Conservation (phyloP, 129 eudicot genomes). For the Helianthus annuus region DNA sequence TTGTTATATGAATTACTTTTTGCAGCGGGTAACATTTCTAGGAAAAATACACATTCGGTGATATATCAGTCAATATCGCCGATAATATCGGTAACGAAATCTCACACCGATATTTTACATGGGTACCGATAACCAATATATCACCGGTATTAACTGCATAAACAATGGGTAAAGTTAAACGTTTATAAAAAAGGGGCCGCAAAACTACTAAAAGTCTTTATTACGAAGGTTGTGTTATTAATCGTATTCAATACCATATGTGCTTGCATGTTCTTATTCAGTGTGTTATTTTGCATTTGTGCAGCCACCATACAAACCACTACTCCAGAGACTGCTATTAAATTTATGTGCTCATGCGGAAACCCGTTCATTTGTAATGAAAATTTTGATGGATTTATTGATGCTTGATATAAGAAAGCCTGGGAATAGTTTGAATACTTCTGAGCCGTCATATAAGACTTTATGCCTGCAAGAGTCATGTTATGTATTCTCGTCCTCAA, state of each 20-base stretch:
- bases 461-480: conserved; percentile 85
- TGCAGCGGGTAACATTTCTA: no score
- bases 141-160: no score
- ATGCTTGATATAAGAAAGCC: conserved; percentile 73
- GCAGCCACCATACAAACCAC: conserved; percentile 91
- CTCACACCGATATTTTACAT: no score
- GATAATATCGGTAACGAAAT: no score
- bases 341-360: conserved; percentile 88
- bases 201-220: neutral
- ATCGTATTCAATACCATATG: neutral
- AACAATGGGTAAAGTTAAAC: no score
- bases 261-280: conserved; percentile 14
- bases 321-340: conserved; percentile 87
- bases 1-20: no score
- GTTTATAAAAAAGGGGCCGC: neutral
- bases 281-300: conserved; percentile 18
- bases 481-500: conserved; percentile 96
- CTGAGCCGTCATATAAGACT: conserved; percentile 84
- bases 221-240: neutral
- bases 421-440: conserved; percentile 39
- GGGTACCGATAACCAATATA: no score
- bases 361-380: conserved; percentile 64
- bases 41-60: no score
- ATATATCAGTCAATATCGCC: no score
- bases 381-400: conserved; percentile 83